Conservation (phyloP, 176 grass and related monocot genomes). For the Triticum monococcum region DNA sequence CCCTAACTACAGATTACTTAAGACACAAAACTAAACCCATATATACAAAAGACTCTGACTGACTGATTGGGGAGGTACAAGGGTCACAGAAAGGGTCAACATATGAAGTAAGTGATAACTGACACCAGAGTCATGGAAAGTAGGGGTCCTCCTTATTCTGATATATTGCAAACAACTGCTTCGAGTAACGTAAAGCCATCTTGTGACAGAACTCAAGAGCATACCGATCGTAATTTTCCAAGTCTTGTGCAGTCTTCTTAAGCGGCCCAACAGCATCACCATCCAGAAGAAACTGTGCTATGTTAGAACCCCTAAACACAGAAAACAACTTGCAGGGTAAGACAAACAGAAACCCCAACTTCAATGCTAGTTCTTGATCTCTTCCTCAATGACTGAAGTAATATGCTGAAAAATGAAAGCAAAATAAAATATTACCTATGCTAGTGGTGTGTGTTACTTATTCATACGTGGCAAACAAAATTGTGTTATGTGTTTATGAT, state of each 20-base stretch:
- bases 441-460: background rate
- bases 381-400: background rate
- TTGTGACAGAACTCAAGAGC: slow-evolving; percentile 50
- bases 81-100: background rate
- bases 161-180: slow-evolving; percentile 78
- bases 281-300: slow-evolving; percentile 73
- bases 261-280: slow-evolving; percentile 52
- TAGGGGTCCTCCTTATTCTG: slow-evolving; percentile 62
- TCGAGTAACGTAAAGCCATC: slow-evolving; percentile 55
- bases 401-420: background rate
- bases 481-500: background rate
- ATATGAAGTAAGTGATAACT: background rate
- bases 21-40: background rate
- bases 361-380: background rate
- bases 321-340: slow-evolving; percentile 10
- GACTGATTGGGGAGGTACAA: background rate
- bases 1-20: slow-evolving; percentile 1
- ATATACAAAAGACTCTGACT: background rate
- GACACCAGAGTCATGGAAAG: slow-evolving; percentile 42
- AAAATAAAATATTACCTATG: background rate
- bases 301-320: slow-evolving; percentile 48
- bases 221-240: slow-evolving; percentile 34
- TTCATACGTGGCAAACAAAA: background rate
- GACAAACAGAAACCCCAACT: background rate
- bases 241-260: slow-evolving; percentile 52